phyloP scores from a whole-genome alignment of 179 eudicot species.

The Gypsophila paniculata region DNA sequence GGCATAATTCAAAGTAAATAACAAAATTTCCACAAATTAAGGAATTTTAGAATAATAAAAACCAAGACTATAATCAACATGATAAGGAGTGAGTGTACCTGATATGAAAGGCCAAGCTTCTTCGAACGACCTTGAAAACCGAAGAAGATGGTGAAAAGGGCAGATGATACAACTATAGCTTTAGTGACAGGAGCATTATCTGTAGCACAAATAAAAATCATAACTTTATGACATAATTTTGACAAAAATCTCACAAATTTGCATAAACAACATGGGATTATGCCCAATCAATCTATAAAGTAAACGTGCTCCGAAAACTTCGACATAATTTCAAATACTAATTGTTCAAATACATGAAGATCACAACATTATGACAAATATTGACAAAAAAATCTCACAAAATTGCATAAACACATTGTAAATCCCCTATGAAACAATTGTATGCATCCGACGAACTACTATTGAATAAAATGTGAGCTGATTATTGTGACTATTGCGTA shows the following conservation, averaged over 20 bases:
- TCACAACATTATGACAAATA: background rate
- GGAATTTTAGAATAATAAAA: background rate
- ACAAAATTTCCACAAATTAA: background rate
- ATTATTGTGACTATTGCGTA: no score
- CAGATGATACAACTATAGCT: slow-evolving; percentile 57
- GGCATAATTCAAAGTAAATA: background rate
- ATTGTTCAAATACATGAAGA: background rate
- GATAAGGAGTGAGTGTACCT: slow-evolving; percentile 42
- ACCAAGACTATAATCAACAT: background rate
- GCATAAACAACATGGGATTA: background rate
- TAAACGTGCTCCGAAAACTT: background rate
- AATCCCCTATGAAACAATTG: no score
- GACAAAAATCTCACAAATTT: background rate
- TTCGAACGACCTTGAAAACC: slow-evolving; percentile 71
- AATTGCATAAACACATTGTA: background rate
- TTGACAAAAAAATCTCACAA: background rate
- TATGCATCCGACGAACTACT: no score
- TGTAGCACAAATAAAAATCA: slow-evolving; percentile 26
- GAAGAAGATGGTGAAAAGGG: slow-evolving; percentile 66
- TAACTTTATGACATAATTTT: background rate
- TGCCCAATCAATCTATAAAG: slow-evolving; percentile 1
- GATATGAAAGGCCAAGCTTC: slow-evolving; percentile 69
- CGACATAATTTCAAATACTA: background rate
- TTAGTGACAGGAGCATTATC: slow-evolving; percentile 92
- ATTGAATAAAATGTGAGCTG: no score